These are phyloP conservation scores for Amanita polypyramis DNA, from an alignment of 768 basidiomycete species.

Conservation along the genomic window DNA sequence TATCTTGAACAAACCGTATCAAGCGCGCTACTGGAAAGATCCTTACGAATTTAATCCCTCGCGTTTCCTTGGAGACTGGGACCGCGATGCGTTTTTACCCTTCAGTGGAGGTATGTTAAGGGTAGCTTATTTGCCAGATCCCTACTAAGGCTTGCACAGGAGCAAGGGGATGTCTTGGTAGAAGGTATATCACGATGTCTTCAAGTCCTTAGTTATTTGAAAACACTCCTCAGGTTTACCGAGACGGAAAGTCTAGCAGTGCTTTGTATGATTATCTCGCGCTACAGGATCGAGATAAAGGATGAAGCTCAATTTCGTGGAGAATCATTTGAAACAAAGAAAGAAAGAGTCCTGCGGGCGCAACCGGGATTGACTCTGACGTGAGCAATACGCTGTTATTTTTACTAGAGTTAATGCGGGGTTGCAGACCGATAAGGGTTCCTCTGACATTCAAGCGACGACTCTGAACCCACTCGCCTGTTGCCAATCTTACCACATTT, in stretches of 20 bases:
- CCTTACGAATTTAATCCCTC: constrained; percentile 34
- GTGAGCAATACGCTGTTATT: constrained; percentile 20
- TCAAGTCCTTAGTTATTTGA: neutral
- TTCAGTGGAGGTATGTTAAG: constrained; percentile 33
- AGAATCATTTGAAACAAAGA: constrained; percentile 37
- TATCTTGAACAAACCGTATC: neutral
- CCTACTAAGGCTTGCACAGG: constrained; percentile 16
- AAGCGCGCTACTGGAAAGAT: constrained; percentile 47
- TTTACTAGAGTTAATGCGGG: neutral
- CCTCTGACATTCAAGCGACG: constrained; percentile 25
- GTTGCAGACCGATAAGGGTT: constrained; percentile 19
- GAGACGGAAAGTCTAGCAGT: constrained; percentile 42
- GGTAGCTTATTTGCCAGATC: neutral
- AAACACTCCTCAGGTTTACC: constrained; percentile 26
- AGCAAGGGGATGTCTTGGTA: constrained; percentile 34
- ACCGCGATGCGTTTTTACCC: constrained; percentile 42
- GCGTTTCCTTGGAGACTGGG: constrained; percentile 44
- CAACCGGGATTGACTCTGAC: constrained; percentile 30
- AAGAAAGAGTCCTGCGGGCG: constrained; percentile 27
- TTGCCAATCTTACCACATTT: neutral
- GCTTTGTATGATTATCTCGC: constrained; percentile 36
- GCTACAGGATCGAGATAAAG: constrained; percentile 36
- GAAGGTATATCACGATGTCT: constrained; percentile 20
- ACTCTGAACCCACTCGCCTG: too few relatives aligned
- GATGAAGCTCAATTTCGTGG: constrained; percentile 38